Conservation (phyloP, 2,329 filamentous ascomycete species). For the Cladobotryum protrusum region DNA sequence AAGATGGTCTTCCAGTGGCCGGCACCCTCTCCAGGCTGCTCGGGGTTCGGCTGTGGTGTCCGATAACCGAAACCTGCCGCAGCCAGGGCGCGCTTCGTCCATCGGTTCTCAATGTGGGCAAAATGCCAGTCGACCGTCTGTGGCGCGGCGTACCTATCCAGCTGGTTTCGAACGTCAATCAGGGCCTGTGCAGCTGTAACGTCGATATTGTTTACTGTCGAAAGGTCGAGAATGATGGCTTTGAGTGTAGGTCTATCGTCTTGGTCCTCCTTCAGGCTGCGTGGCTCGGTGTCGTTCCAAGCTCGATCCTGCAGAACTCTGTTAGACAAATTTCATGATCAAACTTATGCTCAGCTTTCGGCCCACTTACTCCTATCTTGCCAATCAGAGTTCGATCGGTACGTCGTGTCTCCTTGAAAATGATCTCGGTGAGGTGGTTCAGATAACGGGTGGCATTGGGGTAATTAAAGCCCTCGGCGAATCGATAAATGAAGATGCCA, state of each 20-base stretch:
- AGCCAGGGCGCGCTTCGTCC: conserved; percentile 50
- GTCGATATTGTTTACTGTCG: conserved; percentile 49
- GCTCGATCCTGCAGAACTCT: conserved; percentile 38
- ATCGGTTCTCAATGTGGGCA: conserved; percentile 46
- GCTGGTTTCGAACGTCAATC: conserved; percentile 47
- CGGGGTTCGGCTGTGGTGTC: conserved; percentile 21
- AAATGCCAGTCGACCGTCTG: conserved; percentile 45
- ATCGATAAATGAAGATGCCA: conserved; percentile 50
- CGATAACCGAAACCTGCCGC: conserved; percentile 47
- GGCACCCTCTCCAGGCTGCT: conserved; percentile 17
- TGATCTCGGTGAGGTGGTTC: conserved; percentile 40
- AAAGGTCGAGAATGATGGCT: conserved; percentile 51
- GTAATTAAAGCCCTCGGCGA: conserved; percentile 52
- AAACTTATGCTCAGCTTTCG: conserved; percentile 1
- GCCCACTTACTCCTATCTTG: conserved; percentile 38
- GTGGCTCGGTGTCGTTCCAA: conserved; percentile 49
- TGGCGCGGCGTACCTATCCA: conserved; percentile 45
- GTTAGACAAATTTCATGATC: conserved; percentile 10
- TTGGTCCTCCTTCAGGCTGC: conserved; percentile 26
- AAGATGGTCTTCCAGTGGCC: conserved; percentile 69
- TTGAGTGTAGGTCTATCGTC: conserved; percentile 43
- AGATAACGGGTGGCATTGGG: conserved; percentile 47
- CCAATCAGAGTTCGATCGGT: conserved; percentile 38
- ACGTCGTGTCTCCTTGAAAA: conserved; percentile 40
- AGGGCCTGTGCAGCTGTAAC: conserved; percentile 49